Conservation (phyloP, 805 yeast genomes). For the Teunomyces kruisii region DNA sequence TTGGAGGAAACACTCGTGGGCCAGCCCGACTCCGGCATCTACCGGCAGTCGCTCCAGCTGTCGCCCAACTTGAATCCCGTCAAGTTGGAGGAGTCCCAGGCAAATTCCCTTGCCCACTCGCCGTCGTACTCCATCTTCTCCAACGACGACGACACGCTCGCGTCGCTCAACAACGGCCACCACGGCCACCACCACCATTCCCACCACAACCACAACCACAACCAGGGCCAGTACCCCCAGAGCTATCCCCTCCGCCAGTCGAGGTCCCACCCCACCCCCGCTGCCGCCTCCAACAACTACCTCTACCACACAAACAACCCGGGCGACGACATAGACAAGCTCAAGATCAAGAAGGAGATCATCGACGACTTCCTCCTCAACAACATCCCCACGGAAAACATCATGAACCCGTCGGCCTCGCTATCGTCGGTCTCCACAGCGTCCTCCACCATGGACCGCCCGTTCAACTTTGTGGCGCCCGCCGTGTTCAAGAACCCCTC, state of each 20-base stretch:
- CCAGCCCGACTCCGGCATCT: not conserved
- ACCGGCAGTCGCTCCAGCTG: constrained; percentile 2
- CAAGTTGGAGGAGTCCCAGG: constrained; percentile 1
- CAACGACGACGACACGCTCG: constrained; percentile 15
- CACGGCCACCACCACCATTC: no score
- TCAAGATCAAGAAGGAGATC: constrained; percentile 38
- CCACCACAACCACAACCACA: not conserved
- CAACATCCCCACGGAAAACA: constrained; percentile 28
- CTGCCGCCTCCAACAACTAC: constrained; percentile 6
- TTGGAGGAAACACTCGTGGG: not conserved
- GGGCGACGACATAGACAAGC: constrained; percentile 14
- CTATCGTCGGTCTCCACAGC: not conserved
- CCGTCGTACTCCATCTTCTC: constrained; percentile 28
- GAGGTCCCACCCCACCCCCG: constrained; percentile 14
- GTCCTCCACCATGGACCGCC: not conserved
- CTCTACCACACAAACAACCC: constrained; percentile 3
- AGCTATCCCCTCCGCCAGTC: constrained; percentile 12
- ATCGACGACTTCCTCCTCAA: constrained; percentile 39
- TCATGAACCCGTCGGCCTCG: not conserved
- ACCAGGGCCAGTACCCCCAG: not conserved
- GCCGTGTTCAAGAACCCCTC: constrained; percentile 12
- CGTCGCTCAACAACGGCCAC: not conserved
- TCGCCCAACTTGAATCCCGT: constrained; percentile 2
- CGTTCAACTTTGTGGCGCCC: constrained; percentile 15
- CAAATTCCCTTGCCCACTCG: constrained; percentile 19